Conservation (phyloP, 192 early-diverging fungal genomes). For the Thamnidium elegans region DNA sequence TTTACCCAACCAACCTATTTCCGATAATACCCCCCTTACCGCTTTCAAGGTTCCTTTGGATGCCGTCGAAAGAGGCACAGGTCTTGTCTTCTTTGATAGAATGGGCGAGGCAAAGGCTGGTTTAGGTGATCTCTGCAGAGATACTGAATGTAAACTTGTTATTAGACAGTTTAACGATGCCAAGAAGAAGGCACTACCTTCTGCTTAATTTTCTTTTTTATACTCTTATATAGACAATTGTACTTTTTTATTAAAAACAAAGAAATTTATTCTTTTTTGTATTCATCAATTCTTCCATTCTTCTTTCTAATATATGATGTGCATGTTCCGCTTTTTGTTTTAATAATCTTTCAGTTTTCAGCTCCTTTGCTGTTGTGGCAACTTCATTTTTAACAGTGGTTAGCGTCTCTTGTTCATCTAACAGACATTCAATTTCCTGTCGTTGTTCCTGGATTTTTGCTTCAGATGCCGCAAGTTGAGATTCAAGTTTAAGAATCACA, state of each 20-base stretch:
- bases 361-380: not conserved
- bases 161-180: conserved; percentile 33
- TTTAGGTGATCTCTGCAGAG: conserved; percentile 45
- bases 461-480: conserved; percentile 41
- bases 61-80: conserved; percentile 65
- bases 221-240: not conserved
- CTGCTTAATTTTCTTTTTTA: not conserved
- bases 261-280: conserved; percentile 45
- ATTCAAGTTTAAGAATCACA: conserved; percentile 36
- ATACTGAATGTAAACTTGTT: conserved; percentile 44
- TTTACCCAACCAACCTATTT: conserved; percentile 77
- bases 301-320: conserved; percentile 31
- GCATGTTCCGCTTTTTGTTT: conserved; percentile 43
- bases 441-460: conserved; percentile 22
- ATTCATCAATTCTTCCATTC: conserved; percentile 39
- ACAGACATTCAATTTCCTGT: conserved; percentile 18
- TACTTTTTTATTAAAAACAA: conserved; percentile 41
- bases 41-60: conserved; percentile 74
- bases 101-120: conserved; percentile 33
- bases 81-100: conserved; percentile 66
- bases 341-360: conserved; percentile 35
- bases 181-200: conserved; percentile 40
- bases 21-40: conserved; percentile 59
- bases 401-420: not conserved
- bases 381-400: not conserved